Base-by-base conservation (phyloP, 257 asterid species). In the Petunia secreta region DNA sequence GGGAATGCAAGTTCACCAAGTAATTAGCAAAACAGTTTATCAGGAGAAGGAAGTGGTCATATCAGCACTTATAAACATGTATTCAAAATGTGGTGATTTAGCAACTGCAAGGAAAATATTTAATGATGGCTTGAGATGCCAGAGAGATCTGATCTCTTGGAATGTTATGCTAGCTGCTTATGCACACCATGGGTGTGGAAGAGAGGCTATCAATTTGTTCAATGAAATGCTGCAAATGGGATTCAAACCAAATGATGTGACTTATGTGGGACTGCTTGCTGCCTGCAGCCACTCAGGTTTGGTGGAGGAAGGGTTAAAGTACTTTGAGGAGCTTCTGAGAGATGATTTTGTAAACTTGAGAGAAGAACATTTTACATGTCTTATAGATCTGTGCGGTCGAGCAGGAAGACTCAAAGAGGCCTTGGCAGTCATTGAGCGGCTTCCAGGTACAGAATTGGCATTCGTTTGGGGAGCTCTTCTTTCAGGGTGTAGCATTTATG, bases 201-300 rank as follows among this genome's bases (percentile, higher is more conserved):
- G 52, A 71, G 91, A 89, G 40, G 95, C 92, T 4, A 82, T 90
- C 50, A 55, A 36, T 48, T 54, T 84, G 41, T 90, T 90, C 59
- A 78, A 88, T 40, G 91, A 92, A 84, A 86, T 89, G 92, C 89
- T 52, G 67, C 38, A 66, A 3, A 48, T 50, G 63, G 89, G 89
- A 34, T 60, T 87, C 15, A 84, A 81, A 69, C 93, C 97, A 25
- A 87, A 90, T 44, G 91, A 83, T 6, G 87, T 79, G 38, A 92
- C 97, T 16, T 92, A 89, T 13, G 85, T 89, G 4, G 93, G 87
- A 52, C 54, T 92, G 83, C 97, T 92, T 53, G 82, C 89, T 48
- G 91, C 97, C 53, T 90, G 97, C 81, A 90, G 91, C 93, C 90
- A 92, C 84, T 80, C 91, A 2, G 97, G 97, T 48, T 64, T 92